These are phyloP conservation scores for Thalassiosira ordinaria DNA, from an alignment of 352 stramenopile genomes.

Conservation along the genomic window DNA sequence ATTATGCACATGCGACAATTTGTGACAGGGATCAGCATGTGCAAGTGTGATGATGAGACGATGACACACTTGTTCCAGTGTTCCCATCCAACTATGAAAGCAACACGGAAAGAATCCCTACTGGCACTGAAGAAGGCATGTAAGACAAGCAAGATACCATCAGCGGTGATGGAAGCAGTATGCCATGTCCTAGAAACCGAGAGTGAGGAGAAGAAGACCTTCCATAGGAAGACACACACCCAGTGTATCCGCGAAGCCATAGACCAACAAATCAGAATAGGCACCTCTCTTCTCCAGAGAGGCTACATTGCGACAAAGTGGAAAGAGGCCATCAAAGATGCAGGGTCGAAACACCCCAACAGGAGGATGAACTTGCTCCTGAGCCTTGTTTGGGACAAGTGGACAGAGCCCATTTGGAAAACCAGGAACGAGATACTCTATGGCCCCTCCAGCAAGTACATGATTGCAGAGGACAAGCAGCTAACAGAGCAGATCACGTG, in stretches of 20 bases:
- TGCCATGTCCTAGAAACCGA: neutral
- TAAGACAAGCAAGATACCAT: neutral
- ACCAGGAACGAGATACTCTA: neutral
- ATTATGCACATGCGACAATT: slow-evolving; percentile 4
- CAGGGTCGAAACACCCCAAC: neutral
- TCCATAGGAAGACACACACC: no score
- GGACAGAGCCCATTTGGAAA: neutral
- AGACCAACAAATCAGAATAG: neutral
- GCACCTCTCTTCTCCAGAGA: neutral
- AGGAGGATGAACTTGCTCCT: slow-evolving; percentile 1
- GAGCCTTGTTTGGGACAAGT: neutral
- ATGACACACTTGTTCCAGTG: slow-evolving; percentile 18
- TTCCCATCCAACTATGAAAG: neutral
- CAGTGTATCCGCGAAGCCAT: neutral
- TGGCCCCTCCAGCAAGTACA: neutral
- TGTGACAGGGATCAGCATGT: neutral
- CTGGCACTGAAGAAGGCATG: slow-evolving; percentile 4
- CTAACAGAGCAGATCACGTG: neutral
- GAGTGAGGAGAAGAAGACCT: neutral
- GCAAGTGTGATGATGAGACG: slow-evolving; percentile 1
- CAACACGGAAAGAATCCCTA: slow-evolving; percentile 5
- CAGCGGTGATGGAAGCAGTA: neutral
- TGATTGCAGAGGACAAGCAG: neutral
- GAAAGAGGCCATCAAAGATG: neutral
- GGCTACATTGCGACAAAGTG: slow-evolving; percentile 12